A percentile compares a stretch with the other conserved stretches of the same genome.
Evolutionary conservation across 345 rosid species (phyloP).

Genomic region (Melaleuca quinquenervia): DNA sequence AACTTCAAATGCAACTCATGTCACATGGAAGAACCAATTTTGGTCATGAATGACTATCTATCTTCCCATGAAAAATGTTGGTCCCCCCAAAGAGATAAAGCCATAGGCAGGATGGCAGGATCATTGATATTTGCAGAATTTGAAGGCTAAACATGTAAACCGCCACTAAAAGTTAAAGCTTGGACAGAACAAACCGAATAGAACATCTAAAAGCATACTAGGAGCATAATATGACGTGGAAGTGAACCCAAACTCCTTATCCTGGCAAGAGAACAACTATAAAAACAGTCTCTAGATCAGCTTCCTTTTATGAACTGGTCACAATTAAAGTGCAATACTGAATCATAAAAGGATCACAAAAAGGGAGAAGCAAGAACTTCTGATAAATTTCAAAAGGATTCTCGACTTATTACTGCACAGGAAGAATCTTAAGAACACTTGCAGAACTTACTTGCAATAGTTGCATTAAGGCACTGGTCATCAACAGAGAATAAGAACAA

Average conservation of each 20-base stretch:
- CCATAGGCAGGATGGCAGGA: background rate
- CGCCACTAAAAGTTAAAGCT: background rate
- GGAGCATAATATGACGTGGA: background rate
- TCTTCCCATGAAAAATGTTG: background rate
- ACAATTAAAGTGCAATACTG: background rate
- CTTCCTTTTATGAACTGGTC: background rate
- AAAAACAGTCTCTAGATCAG: background rate
- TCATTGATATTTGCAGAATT: background rate
- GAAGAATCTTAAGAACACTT: background rate
- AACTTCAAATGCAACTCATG: background rate
- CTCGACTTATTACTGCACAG: background rate
- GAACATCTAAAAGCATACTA: background rate
- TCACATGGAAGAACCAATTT: background rate
- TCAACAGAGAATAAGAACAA: background rate
- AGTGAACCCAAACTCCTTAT: background rate
- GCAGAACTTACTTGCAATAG: background rate
- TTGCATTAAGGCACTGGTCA: background rate
- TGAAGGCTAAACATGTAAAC: background rate
- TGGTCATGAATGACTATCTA: background rate
- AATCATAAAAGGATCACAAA: background rate
- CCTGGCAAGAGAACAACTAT: background rate
- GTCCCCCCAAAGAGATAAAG: background rate
- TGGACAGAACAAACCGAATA: background rate
- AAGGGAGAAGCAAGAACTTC: background rate
- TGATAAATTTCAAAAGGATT: background rate